These are phyloP conservation scores for Colletotrichum sp. DNA, from an alignment of 2,329 filamentous ascomycete species.

Conservation along the genomic window DNA sequence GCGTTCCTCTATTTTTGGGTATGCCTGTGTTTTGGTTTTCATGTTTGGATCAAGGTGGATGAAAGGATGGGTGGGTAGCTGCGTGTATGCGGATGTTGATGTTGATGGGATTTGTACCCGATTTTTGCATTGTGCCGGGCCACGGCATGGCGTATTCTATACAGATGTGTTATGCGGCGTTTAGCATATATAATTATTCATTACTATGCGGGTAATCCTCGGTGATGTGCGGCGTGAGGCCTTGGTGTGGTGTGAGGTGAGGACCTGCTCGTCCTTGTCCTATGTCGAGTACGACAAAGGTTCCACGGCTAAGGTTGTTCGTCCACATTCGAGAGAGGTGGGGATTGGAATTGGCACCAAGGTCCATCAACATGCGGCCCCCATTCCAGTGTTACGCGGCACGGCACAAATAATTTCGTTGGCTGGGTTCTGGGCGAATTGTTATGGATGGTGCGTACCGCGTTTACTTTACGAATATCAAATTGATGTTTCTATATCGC, in stretches of 20 bases:
- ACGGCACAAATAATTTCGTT: background rate
- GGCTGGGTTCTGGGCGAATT: too few relatives aligned
- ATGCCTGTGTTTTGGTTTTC: background rate
- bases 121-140: background rate
- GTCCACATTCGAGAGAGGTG: too few relatives aligned
- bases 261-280: background rate
- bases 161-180: background rate
- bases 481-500: too few relatives aligned
- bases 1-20: background rate
- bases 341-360: too few relatives aligned
- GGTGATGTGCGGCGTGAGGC: background rate
- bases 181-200: background rate
- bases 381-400: background rate
- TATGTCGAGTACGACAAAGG: accelerated
- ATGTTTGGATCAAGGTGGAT: background rate
- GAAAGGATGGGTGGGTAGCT: background rate
- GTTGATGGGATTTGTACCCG: background rate
- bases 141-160: background rate
- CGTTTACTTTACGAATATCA: too few relatives aligned
- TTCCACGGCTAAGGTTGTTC: background rate
- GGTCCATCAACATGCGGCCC: background rate
- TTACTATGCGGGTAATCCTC: accelerated
- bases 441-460: too few relatives aligned
- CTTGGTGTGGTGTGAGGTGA: background rate
- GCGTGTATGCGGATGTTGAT: background rate